A percentile compares a stretch with the other conserved stretches of the same genome.
Conservation (phyloP, 1,284 basidiomycete species). For the Cryptococcus depauperatus region DNA sequence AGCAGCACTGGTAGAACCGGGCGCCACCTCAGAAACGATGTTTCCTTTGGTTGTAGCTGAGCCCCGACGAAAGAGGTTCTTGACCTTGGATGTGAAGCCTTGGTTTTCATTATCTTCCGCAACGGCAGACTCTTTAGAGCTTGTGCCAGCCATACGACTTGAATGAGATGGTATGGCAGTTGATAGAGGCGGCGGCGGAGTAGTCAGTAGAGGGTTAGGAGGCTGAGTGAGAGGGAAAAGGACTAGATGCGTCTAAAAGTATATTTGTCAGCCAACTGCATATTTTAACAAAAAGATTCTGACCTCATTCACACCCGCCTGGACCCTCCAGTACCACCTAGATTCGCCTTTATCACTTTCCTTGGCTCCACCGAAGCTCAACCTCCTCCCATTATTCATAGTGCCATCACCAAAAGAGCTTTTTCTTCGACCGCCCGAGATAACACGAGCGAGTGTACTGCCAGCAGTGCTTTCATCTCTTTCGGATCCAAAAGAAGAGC, state of each 20-base stretch:
- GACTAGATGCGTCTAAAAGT: conserved; percentile 30
- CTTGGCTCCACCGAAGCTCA: conserved; percentile 8
- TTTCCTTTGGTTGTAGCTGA: conserved; percentile 9
- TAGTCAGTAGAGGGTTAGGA: conserved; percentile 34
- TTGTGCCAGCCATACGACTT: neutral
- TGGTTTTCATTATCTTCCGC: conserved; percentile 4
- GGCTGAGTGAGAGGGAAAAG: conserved; percentile 33
- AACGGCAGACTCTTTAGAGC: neutral
- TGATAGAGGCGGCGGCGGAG: conserved; percentile 25
- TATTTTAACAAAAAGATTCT: conserved; percentile 8
- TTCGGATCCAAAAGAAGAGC: conserved; percentile 22
- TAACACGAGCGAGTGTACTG: conserved; percentile 26
- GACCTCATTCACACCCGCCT: conserved; percentile 34
- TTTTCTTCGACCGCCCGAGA: conserved; percentile 27
- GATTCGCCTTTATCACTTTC: conserved; percentile 18
- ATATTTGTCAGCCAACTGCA: neutral
- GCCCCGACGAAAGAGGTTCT: conserved; percentile 23
- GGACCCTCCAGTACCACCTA: conserved; percentile 40
- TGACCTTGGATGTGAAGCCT: conserved; percentile 27
- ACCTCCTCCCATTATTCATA: conserved; percentile 6
- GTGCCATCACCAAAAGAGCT: conserved; percentile 13
- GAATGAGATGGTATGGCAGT: conserved; percentile 28
- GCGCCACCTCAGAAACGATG: neutral
- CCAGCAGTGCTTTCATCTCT: conserved; percentile 17
- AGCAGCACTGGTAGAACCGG: neutral